These are phyloP conservation scores for Mikania micrantha DNA, from an alignment of 129 eudicot genomes.

Conservation along the genomic window DNA sequence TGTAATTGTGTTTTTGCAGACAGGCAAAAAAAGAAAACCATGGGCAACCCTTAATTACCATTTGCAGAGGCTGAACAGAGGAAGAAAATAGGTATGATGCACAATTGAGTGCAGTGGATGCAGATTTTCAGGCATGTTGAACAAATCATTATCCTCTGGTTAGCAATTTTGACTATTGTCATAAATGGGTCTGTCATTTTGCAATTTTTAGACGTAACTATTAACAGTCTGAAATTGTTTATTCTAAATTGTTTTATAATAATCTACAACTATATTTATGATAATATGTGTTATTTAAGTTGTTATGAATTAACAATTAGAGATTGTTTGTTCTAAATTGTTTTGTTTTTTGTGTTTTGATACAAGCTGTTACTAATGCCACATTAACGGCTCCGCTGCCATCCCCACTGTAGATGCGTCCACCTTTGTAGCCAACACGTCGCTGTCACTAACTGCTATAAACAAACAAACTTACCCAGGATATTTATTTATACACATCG, in stretches of 20 bases:
- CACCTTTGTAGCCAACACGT: no score
- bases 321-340: not conserved
- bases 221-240: not conserved
- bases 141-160: not conserved
- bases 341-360: no score
- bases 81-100: constrained; percentile 24
- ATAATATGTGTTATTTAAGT: not conserved
- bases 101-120: not conserved
- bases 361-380: no score
- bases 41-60: constrained; percentile 37
- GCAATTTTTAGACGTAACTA: not conserved
- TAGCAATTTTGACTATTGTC: constrained; percentile 4
- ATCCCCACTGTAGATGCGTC: no score
- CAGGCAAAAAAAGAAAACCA: constrained; percentile 28
- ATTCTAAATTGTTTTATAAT: not conserved
- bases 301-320: not conserved
- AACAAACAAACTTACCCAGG: no score
- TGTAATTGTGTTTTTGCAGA: constrained; percentile 14
- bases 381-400: no score
- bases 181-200: constrained; percentile 9
- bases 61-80: constrained; percentile 40
- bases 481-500: no score
- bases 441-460: no score
- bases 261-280: no score
- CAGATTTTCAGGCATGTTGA: constrained; percentile 19